Evolutionary conservation across 768 basidiomycete species (phyloP).

Genomic region (Tephrocybe sp.): DNA sequence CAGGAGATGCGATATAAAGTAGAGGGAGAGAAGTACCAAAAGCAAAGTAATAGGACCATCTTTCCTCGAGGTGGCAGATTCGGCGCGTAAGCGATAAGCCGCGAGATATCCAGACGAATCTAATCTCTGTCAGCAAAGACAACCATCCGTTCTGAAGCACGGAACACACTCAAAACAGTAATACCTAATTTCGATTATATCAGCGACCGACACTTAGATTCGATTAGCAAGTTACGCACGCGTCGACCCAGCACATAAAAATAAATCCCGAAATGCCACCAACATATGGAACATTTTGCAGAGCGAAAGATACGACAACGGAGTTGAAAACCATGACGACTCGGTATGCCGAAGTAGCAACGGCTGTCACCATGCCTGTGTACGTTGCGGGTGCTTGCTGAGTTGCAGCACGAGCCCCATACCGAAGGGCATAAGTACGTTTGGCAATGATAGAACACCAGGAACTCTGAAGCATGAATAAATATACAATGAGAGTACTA

Average conservation of each 20-base stretch:
- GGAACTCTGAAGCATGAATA: constrained; percentile 48
- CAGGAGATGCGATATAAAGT: not conserved
- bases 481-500: not conserved
- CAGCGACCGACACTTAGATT: not conserved
- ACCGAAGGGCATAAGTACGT: constrained; percentile 68
- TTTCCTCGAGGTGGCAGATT: constrained; percentile 77
- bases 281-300: constrained; percentile 63
- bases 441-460: constrained; percentile 81
- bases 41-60: constrained; percentile 87
- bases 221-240: constrained; percentile 57
- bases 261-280: constrained; percentile 63
- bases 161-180: constrained; percentile 83
- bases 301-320: constrained; percentile 61
- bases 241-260: constrained; percentile 85
- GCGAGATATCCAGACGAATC: constrained; percentile 78
- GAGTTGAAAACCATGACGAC: constrained; percentile 82
- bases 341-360: constrained; percentile 82
- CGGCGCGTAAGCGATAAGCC: constrained; percentile 68
- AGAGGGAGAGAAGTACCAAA: constrained; percentile 71
- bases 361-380: constrained; percentile 66
- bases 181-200: constrained; percentile 49
- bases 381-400: constrained; percentile 53
- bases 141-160: not conserved
- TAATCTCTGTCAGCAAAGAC: constrained; percentile 26
- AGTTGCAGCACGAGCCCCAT: constrained; percentile 58